Evolutionary conservation across 1,139 yeast species (phyloP).

Genomic region (Yarrowia galli): DNA sequence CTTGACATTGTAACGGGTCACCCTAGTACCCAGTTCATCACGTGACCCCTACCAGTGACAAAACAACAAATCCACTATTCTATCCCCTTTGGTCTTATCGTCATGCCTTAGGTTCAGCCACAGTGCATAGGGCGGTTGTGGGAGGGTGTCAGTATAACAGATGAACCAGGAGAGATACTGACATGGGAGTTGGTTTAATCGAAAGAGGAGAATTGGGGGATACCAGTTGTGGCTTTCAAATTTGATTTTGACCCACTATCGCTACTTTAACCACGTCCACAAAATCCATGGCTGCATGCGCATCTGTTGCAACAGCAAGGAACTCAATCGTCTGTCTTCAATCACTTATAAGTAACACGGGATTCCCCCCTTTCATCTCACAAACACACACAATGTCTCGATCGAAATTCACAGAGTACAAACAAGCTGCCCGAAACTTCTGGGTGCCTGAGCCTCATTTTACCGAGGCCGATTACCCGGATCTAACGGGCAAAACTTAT

Average conservation of each 20-base stretch:
- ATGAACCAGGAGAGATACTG: too few relatives aligned
- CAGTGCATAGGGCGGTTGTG: not conserved
- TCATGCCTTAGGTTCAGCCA: slow-evolving; percentile 17
- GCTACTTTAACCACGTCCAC: too few relatives aligned
- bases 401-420: slow-evolving; percentile 38
- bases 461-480: slow-evolving; percentile 56
- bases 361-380: not conserved
- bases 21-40: too few relatives aligned
- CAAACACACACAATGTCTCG: slow-evolving; percentile 3
- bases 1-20: too few relatives aligned
- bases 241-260: too few relatives aligned
- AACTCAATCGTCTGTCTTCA: not conserved
- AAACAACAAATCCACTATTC: not conserved
- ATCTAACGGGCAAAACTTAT: slow-evolving; percentile 54
- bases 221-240: too few relatives aligned
- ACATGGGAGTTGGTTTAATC: too few relatives aligned
- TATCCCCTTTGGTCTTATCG: slow-evolving; percentile 6
- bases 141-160: too few relatives aligned
- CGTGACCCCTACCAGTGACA: too few relatives aligned
- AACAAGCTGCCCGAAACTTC: slow-evolving; percentile 39
- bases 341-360: not conserved
- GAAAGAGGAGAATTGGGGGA: too few relatives aligned
- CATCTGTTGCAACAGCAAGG: not conserved
- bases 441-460: slow-evolving; percentile 46
- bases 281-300: slow-evolving; percentile 1